Evolutionary conservation across 2,329 filamentous ascomycete species (phyloP), one percentile per base, ranked within the genome.

Genomic region (Penicillium capsulatum): DNA sequence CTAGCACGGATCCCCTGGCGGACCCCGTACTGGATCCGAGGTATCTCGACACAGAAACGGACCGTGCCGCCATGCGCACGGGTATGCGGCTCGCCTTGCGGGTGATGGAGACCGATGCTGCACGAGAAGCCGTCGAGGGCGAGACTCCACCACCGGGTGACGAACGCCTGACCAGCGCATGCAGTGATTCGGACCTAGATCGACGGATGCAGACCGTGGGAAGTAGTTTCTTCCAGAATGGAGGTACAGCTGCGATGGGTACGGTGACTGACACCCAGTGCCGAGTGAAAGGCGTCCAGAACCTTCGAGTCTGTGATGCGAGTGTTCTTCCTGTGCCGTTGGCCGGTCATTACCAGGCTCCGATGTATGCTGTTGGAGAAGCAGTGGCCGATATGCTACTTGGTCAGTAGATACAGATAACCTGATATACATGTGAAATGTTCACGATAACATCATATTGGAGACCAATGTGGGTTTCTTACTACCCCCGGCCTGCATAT

Each of bases 271-370:
- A 37, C 14, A 2, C 17, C 6, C 13, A 37, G n/a, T 24, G 30
- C 14, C 27, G 35, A 5, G 27, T 31, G 4, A 5, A 20, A 7
- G 35, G 35, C 3, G 35, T 37, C 14, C 8, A 17, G 3, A 17
- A 17, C 2, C 13, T 37, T 7, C 27, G 35, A 4, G 17, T 54
- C 38, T 50, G 52, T 31, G 51, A 55, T 44, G 45, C 51, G 2
- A 47, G 52, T 7, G 40, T 53, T 5, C 36, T 55, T 22, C 51
- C 52, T 15, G 17, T 24, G 3, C 40, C 38, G 17, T 14, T 34
- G 7, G 37, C 38, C 1, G 35, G 14, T 4, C 35, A 37, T 26
- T 16, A 15, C 11, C 35, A 37, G 10, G 35, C 16, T 20, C 13
- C 26, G 7, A 9, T 37, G 2, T 31, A 26, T 26, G 28, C 35